Base-by-base conservation (phyloP, 345 rosid genomes). In the Kandelia obovata region DNA sequence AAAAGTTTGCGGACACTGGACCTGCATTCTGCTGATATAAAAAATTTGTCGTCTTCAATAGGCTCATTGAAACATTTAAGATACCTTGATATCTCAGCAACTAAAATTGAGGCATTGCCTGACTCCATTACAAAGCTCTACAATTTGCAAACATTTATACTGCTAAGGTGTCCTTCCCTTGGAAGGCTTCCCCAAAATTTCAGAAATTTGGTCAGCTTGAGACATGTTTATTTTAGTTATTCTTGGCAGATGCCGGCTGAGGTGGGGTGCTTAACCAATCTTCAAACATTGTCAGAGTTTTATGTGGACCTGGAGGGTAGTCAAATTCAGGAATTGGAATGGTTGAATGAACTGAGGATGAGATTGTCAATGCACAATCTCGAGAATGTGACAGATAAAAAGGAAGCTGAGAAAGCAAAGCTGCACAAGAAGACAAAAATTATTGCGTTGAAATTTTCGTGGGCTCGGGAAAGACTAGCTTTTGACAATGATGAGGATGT, bases 1-100 rank as follows among this genome's bases (percentile, higher is more conserved):
- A 58, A 51, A 61, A 10, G 65, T 4, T 60, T 76, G 37, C 67
- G 68, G 28, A 47, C 52, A 62, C 61, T 72, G 5, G 34, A 25
- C 5, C 26, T 68, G 31, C 0, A 7, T 0, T 23, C 0, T 4
- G 11, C 43, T 0, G 0, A 13, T 4, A 20, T 58, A 8, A 2
- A 1, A 0, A 27, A 31, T 16, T 23, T 59, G 61, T 70, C 67
- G 7, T 1, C 7, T 3, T 23, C 52, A 1, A 62, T 71, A 66
- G 65, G 66, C n/a, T 43, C 47, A 6, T 55, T 79, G 61, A 75
- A 79, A 53, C 76, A 71, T 64, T 46, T 79, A 6, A 57, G 71
- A 0, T 71, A 75, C 27, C 67, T 79, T 46, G 68, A 68, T 23
- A 5, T 79, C 30, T 79, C 79, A 0, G 0, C 0, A 0, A 63